A percentile compares a stretch with the other conserved stretches of the same genome.
These are phyloP conservation scores for Escallonia rubra DNA, from an alignment of 129 eudicot genomes.

Conservation along the genomic window DNA sequence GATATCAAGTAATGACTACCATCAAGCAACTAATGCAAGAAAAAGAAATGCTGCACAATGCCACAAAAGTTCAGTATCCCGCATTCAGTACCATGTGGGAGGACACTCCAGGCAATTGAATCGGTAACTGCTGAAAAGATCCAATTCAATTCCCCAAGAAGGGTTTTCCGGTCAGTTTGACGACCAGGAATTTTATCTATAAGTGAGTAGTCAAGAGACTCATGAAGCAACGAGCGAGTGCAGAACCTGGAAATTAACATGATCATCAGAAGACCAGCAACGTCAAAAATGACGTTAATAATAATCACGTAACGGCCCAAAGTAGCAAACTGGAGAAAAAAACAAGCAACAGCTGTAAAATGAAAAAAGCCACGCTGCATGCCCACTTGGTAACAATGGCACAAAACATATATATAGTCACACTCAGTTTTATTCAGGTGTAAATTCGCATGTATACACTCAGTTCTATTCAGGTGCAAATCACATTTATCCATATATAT, in stretches of 20 bases:
- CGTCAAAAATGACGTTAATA: background rate
- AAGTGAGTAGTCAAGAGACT: slow-evolving; percentile 84
- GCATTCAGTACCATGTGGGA: slow-evolving; percentile 76
- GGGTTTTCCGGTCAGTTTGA: slow-evolving; percentile 93
- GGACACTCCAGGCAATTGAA: slow-evolving; percentile 99
- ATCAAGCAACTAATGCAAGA: background rate
- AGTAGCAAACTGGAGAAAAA: too few species aligned
- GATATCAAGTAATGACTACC: slow-evolving; percentile 4
- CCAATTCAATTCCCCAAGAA: slow-evolving; percentile 99
- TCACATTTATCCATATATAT: too few species aligned
- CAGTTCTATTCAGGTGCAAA: too few species aligned
- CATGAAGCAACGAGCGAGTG: slow-evolving; percentile 80
- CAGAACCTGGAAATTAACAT: slow-evolving; percentile 58
- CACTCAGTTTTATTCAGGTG: too few species aligned
- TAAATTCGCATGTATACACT: too few species aligned
- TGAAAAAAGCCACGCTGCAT: background rate
- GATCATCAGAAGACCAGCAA: slow-evolving; percentile 2
- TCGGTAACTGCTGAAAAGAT: slow-evolving; percentile 97
- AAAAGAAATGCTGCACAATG: background rate
- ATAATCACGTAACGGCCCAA: background rate
- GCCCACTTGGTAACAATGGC: background rate
- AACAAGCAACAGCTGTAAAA: too few species aligned
- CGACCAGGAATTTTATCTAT: slow-evolving; percentile 96
- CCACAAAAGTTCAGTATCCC: background rate
- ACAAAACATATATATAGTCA: too few species aligned